phyloP scores from a whole-genome alignment of 208 protist species.

The Lotmaria passim region DNA sequence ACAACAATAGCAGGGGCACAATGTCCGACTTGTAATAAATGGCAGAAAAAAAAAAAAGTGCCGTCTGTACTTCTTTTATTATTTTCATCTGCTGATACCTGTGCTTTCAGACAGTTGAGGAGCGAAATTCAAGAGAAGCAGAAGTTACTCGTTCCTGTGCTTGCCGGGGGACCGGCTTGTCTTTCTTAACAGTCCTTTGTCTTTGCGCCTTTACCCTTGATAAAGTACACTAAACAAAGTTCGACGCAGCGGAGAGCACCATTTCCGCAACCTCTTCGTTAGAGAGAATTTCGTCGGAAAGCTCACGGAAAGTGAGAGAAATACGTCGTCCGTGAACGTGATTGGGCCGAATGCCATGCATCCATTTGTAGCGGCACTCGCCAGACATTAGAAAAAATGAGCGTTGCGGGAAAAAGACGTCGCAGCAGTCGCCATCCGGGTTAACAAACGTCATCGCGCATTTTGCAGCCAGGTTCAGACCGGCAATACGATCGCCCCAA shows the following conservation, averaged over 20 bases:
- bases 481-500: slow-evolving; percentile 87
- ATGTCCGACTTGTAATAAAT: too few relatives aligned
- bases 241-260: slow-evolving; percentile 47
- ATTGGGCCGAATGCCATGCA: slow-evolving; percentile 85
- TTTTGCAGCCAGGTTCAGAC: slow-evolving; percentile 73
- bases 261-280: slow-evolving; percentile 23
- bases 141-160: too few relatives aligned
- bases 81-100: too few relatives aligned
- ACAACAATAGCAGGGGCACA: too few relatives aligned
- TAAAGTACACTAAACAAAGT: too few relatives aligned
- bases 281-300: slow-evolving; percentile 56
- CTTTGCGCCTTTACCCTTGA: too few relatives aligned
- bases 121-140: too few relatives aligned
- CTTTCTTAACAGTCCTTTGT: too few relatives aligned
- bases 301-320: slow-evolving; percentile 85
- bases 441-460: slow-evolving; percentile 87
- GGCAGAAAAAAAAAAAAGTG: too few relatives aligned
- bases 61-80: too few relatives aligned
- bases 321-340: slow-evolving; percentile 66
- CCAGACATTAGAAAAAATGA: slow-evolving; percentile 82
- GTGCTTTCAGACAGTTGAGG: too few relatives aligned
- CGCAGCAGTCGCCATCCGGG: slow-evolving; percentile 43
- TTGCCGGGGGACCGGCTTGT: too few relatives aligned
- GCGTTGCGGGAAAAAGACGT: slow-evolving; percentile 73
- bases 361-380: slow-evolving; percentile 74